Conservation (phyloP, 805 yeast species). For the Candida endomychidarum region DNA sequence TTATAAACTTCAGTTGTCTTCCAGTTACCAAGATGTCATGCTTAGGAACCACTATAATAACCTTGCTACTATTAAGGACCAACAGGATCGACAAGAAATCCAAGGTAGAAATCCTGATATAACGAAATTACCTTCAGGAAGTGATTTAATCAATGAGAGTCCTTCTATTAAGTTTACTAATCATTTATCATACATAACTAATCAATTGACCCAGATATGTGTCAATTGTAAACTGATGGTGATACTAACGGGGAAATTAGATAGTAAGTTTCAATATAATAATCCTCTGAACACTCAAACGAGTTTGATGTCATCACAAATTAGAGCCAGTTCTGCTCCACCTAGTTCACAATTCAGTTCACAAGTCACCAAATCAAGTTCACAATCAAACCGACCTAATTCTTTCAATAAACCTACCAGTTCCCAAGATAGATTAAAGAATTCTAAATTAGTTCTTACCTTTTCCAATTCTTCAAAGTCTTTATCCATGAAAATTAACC, state of each 20-base stretch:
- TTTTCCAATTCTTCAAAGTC: slow-evolving; percentile 7
- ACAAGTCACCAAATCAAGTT: too few species aligned
- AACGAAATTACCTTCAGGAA: slow-evolving; percentile 28
- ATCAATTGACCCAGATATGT: slow-evolving; percentile 24
- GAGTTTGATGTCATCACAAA: neutral
- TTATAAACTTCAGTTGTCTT: slow-evolving; percentile 32
- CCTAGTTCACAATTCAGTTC: slow-evolving; percentile 3
- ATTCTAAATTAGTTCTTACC: slow-evolving; percentile 12
- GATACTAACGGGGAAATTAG: slow-evolving; percentile 32
- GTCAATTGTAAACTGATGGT: slow-evolving; percentile 24
- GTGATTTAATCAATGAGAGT: slow-evolving; percentile 28
- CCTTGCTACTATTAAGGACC: slow-evolving; percentile 21
- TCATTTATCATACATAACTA: slow-evolving; percentile 30
- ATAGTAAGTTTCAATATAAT: slow-evolving; percentile 22
- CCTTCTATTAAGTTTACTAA: slow-evolving; percentile 31
- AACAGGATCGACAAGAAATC: slow-evolving; percentile 18
- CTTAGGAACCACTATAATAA: slow-evolving; percentile 32
- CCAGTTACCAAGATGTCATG: slow-evolving; percentile 33
- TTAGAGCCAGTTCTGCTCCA: neutral
- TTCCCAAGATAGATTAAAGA: neutral
- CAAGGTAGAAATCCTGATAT: slow-evolving; percentile 25
- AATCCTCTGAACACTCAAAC: slow-evolving; percentile 3
- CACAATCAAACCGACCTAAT: too few species aligned
- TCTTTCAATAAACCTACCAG: too few species aligned
- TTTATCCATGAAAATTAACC: neutral